Base-by-base conservation (phyloP, 306 rosid species). In the Echinosophora koreensis region DNA sequence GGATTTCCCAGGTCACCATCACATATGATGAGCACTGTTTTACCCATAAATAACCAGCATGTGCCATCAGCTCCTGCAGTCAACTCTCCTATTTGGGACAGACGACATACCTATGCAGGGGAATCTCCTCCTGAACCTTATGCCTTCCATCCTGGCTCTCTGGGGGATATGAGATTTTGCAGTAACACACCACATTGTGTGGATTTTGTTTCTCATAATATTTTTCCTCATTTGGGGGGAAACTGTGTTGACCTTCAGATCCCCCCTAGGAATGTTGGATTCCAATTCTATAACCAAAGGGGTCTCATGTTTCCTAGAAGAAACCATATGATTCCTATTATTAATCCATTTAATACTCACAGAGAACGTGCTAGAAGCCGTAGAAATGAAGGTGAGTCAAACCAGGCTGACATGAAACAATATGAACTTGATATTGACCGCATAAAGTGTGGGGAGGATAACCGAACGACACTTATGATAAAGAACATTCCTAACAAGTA, bases 401-500 rank as follows among this genome's bases (percentile, higher is more conserved):
- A 75, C 71, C 79, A 52, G 69, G 70, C 77, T 39, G 92, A 90
- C 80, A 81, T 67, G 86, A 90, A 81, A 82, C 96, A 82, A 15
- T 90, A 69, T 69, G 92, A 88, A 52, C 96, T 90, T 64, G 87
- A 90, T 60, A 44, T 88, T 62, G 90, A 87, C 51, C 82, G 85
- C 75, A 88, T 90, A 52, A 62, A 59, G 32, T 80, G 13, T 7
- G 92, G 87, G 30, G 91, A 86, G 35, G 92, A 90, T 84, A 71
- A 71, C 67, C 86, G 96, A 66, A 88, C 96, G 47, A 90, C 96
- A 7, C 83, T 90, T 76, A 90, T 90, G 96, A 85, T 90, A 57
- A 90, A 90, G 89, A 90, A 90, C 80, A 90, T 90, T 82, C 96
- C 96, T 41, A 90, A 90, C 87, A 90, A 90, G 96, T 90, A 85